Conservation (phyloP, 257 asterid genomes). For the Henckelia pumila region DNA sequence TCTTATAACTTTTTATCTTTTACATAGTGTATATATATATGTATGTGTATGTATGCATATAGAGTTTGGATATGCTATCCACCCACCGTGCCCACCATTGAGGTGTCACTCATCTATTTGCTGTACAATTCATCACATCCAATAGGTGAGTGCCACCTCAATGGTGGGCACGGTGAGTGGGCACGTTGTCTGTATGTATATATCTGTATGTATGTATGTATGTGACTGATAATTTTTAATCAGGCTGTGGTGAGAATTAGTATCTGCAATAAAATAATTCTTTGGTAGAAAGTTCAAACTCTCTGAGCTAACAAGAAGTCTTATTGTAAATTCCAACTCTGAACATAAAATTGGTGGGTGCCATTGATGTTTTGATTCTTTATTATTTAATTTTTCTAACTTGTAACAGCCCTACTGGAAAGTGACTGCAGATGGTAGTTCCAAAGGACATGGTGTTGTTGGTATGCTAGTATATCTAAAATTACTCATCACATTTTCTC, state of each 20-base stretch:
- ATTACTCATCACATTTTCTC: constrained; percentile 9
- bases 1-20: constrained; percentile 17
- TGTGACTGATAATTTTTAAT: constrained; percentile 4
- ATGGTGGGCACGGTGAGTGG: too few relatives aligned
- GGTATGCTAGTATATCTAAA: constrained; percentile 47
- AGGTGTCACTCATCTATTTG: too few relatives aligned
- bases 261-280: background rate
- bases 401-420: constrained; percentile 88
- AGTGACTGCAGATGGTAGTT: constrained; percentile 78
- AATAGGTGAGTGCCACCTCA: too few relatives aligned
- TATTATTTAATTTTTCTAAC: constrained; percentile 20
- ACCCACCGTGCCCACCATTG: too few relatives aligned
- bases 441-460: constrained; percentile 76
- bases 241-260: constrained; percentile 3
- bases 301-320: background rate
- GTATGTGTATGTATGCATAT: too few relatives aligned
- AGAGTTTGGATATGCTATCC: too few relatives aligned
- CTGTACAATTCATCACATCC: too few relatives aligned
- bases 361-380: constrained; percentile 12
- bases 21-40: constrained; percentile 1
- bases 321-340: background rate
- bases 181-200: too few relatives aligned
- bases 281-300: constrained; percentile 14
- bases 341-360: constrained; percentile 11
- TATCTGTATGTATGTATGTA: background rate